Conservation (phyloP, 73 alveolate species). For the Paramecium pentaurelia region DNA sequence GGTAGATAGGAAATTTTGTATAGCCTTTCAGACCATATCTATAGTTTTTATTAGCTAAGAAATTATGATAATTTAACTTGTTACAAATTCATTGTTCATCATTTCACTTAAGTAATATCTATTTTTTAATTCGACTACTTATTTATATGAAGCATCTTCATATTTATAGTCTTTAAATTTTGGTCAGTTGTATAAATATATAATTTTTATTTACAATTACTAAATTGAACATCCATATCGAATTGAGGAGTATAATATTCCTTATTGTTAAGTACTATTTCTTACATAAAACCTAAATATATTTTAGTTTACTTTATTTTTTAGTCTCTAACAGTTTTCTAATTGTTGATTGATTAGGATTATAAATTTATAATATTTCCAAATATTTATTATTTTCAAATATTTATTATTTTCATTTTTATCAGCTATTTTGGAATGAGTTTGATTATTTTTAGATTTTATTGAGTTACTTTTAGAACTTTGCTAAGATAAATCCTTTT, state of each 20-base stretch:
- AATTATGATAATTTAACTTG: neutral
- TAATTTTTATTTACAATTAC: neutral
- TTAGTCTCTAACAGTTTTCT: neutral
- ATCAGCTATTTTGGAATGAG: neutral
- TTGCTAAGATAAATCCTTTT: neutral
- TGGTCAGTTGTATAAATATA: neutral
- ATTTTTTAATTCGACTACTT: neutral
- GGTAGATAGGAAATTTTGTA: neutral
- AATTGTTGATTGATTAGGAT: neutral
- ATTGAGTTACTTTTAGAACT: neutral
- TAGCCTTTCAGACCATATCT: neutral
- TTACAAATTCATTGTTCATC: neutral
- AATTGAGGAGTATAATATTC: neutral
- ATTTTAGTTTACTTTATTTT: neutral
- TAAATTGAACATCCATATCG: neutral
- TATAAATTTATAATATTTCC: neutral
- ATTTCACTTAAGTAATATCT: neutral
- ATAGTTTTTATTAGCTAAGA: neutral
- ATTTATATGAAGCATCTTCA: neutral
- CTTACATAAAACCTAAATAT: neutral
- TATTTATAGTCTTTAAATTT: neutral
- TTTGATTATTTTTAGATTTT: neutral
- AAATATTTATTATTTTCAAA: neutral
- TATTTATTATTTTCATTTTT: neutral
- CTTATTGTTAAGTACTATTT: neutral